Base-by-base conservation (phyloP, 306 rosid genomes). In the Dalbergia cochinchinensis region DNA sequence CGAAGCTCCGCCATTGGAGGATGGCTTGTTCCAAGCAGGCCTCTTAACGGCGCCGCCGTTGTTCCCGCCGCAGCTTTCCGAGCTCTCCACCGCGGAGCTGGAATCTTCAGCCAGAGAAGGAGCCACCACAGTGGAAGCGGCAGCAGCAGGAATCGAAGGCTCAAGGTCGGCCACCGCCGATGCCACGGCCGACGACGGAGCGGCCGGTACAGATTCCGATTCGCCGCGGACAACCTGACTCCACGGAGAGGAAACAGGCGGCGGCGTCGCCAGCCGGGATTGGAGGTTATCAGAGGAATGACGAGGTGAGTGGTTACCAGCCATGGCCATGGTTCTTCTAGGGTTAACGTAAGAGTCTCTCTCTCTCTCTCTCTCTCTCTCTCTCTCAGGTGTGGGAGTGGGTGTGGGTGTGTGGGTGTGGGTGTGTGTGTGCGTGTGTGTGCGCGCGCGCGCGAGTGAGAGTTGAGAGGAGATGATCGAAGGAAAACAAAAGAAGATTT, bases 21-120 rank as follows among this genome's bases (percentile, higher is more conserved):
- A 85, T 2, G 94, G 89, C 87, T 81, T 92, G 55, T 85, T 94
- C 97, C 97, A 94, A 19, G 73, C 98, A 4, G 85, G 92, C 87
- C 84, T 90, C 89, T 86, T 89, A 42, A 77, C 89, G 3, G 73
- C 85, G 78, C 83, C 81, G 65, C 84, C 89, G 62, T 74, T 62
- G 18, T 41, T 34, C 41, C 77, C 85, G 66, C 50, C 62, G 0
- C 82, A 82, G 58, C 82, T 71, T 22, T 90, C 92, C 0, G 82
- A 79, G 76, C 77, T 82, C 81, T 87, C 97, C 4, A 59, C 64
- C 39, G 50, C 37, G 4, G 85, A 70, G 77, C 86, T 47, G 5
- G 84, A 71, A 71, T 92, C 89, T 50, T 84, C 92, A 66, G 35
- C 78, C 31, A 15, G 14, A 69, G 8, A 15, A 14, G 33, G n/a